Evolutionary conservation across 2,329 filamentous ascomycete species (phyloP), one percentile per base, ranked within the genome.

Genomic region (Colletotrichum tanaceti): DNA sequence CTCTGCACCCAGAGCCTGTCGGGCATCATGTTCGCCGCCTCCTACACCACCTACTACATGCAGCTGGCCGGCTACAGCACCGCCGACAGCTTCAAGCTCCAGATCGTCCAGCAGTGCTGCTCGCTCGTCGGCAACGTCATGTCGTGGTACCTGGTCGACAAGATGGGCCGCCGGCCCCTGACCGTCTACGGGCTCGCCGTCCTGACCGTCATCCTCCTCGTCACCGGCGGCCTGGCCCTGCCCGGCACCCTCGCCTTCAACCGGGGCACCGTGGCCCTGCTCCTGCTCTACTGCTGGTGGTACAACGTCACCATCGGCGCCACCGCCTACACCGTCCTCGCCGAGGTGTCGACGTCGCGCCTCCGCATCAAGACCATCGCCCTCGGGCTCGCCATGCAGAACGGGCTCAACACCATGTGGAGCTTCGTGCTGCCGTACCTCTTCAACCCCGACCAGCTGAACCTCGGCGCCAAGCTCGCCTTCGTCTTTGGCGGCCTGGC

Each of bases 221-320:
- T 81, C 43, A 79, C 75, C 9, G 80, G 79, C 46, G 78, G 80
- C 5, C 59, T 67, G 11, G 64, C 64, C 2, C 52, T 67, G 5
- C 64, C 64, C 18, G 64, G 59, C 28, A 63, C 53, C 1, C 73
- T 82, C 6, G 79, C 77, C 2, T 71, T 68, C 22, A 71, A 75
- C 69, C 74, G 75, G 65, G 76, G 73, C 6, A 73, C 74, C 0
- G 76, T 77, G 20, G 77, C 77, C 14, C 74, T 83, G 58, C 78
- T 83, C 4, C 70, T 80, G 22, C 62, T 82, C 16, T 82, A 79
- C 71, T 76, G 74, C 72, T 81, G 75, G 71, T 74, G 76, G 63
- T 82, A 81, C 67, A 77, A 81, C 55, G 74, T 80, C 57, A 79
- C 77, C 16, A 81, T 83, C 32, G 81, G 81, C 14, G 75, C 79